Percentiles rank a stretch among this genome's conserved stretches.
These are phyloP conservation scores for Candida mattraensis DNA, from an alignment of 805 yeast genomes.

Conservation along the genomic window DNA sequence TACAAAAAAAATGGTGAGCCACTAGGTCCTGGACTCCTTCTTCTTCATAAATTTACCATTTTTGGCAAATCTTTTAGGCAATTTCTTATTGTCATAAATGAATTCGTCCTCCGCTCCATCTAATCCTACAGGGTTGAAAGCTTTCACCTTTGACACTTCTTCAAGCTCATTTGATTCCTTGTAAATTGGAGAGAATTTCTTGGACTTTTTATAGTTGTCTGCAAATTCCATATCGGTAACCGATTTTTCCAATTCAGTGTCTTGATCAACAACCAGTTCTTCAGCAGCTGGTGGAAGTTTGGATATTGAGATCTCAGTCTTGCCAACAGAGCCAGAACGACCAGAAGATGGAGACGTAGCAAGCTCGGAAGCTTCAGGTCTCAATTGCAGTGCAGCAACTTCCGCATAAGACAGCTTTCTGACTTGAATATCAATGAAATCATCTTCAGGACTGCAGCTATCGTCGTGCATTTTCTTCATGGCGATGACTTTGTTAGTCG, in stretches of 20 bases:
- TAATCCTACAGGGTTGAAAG: too few species aligned
- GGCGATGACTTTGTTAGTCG: constrained; percentile 32
- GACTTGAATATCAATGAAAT: constrained; percentile 45
- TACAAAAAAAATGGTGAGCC: too few species aligned
- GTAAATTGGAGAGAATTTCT: constrained; percentile 11
- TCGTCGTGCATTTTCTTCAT: constrained; percentile 29
- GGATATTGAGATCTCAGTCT: constrained; percentile 3
- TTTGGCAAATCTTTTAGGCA: constrained; percentile 21
- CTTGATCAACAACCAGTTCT: constrained; percentile 30
- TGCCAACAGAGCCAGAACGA: too few species aligned
- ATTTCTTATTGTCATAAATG: constrained; percentile 9
- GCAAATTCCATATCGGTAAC: constrained; percentile 34
- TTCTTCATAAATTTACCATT: constrained; percentile 21
- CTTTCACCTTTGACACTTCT: background rate
- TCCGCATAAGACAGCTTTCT: constrained; percentile 55
- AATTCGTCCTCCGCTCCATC: constrained; percentile 6
- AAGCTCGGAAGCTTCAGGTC: constrained; percentile 1
- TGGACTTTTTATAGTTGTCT: constrained; percentile 18
- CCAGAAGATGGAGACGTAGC: constrained; percentile 8
- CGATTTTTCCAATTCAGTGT: constrained; percentile 31
- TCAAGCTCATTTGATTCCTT: background rate
- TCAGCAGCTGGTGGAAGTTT: background rate
- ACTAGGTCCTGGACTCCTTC: constrained; percentile 6
- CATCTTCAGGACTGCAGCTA: constrained; percentile 22
- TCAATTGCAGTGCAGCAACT: constrained; percentile 39